phyloP scores from a whole-genome alignment of 2,329 filamentous ascomycete species.

The Aspergillus pseudonomiae region DNA sequence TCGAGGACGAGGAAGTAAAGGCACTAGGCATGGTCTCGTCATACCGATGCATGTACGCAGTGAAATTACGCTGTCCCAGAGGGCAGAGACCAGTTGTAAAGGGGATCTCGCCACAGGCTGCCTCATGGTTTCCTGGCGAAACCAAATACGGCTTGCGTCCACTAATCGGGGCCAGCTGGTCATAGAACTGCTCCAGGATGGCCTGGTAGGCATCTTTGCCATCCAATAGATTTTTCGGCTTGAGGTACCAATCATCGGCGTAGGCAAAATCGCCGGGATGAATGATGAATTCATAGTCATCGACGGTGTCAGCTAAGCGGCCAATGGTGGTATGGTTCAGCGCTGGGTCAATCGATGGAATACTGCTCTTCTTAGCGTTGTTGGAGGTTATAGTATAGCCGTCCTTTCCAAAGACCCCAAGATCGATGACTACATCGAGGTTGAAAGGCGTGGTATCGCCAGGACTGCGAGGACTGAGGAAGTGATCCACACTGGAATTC shows the following conservation, averaged over 20 bases:
- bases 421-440: slow-evolving; percentile 57
- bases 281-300: slow-evolving; percentile 57
- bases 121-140: slow-evolving; percentile 63
- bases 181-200: slow-evolving; percentile 61
- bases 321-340: slow-evolving; percentile 64
- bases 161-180: slow-evolving; percentile 57
- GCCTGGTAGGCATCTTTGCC: slow-evolving; percentile 58
- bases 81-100: slow-evolving; percentile 29
- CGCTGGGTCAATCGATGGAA: slow-evolving; percentile 54
- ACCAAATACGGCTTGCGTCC: slow-evolving; percentile 61
- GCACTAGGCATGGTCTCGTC: slow-evolving; percentile 55
- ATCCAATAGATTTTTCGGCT: slow-evolving; percentile 50
- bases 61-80: slow-evolving; percentile 62
- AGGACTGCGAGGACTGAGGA: slow-evolving; percentile 56
- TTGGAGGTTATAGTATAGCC: slow-evolving; percentile 55
- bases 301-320: slow-evolving; percentile 53
- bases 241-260: slow-evolving; percentile 60
- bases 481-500: slow-evolving; percentile 58
- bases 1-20: slow-evolving; percentile 54
- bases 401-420: slow-evolving; percentile 58
- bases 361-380: slow-evolving; percentile 51
- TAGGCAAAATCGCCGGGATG: slow-evolving; percentile 56
- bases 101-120: slow-evolving; percentile 47
- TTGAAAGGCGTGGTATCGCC: slow-evolving; percentile 60
- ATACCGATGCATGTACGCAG: slow-evolving; percentile 61